These are phyloP conservation scores for Penicillium aurantiogriseum DNA, from an alignment of 2,329 filamentous ascomycete species.

Conservation along the genomic window DNA sequence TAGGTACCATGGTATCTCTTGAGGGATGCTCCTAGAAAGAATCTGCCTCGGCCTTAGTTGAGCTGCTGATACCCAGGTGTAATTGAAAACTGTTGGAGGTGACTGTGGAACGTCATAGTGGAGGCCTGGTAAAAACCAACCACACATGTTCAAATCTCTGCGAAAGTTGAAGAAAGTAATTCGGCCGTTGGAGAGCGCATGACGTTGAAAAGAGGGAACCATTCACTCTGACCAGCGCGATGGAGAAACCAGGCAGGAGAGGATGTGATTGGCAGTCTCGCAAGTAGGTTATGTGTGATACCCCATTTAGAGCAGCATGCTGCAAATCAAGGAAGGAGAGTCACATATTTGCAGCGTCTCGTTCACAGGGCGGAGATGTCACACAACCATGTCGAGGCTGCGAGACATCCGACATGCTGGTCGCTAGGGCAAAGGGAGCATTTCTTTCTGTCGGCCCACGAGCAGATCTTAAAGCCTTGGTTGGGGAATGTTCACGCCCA, in stretches of 20 bases:
- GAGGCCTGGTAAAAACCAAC: background rate
- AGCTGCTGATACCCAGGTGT: background rate
- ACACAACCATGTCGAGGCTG: background rate
- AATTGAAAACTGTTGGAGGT: background rate
- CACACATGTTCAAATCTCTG: background rate
- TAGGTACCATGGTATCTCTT: background rate
- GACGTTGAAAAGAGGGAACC: background rate
- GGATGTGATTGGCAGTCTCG: background rate
- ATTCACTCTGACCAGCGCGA: background rate
- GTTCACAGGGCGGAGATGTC: background rate
- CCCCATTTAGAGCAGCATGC: background rate
- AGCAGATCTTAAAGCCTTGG: background rate
- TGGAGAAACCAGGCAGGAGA: background rate
- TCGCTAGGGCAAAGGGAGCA: background rate
- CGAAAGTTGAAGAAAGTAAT: background rate
- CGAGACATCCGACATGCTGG: background rate
- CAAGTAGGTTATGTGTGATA: background rate
- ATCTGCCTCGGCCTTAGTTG: background rate
- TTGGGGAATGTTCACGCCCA: too few relatives aligned
- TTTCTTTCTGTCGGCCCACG: background rate
- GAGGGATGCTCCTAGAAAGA: background rate
- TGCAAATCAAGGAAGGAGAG: background rate
- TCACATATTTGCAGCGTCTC: background rate
- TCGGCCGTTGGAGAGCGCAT: background rate
- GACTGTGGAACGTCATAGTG: background rate